Conservation (phyloP, 2,329 filamentous ascomycete species). For the Neopestalotiopsis clavispora region DNA sequence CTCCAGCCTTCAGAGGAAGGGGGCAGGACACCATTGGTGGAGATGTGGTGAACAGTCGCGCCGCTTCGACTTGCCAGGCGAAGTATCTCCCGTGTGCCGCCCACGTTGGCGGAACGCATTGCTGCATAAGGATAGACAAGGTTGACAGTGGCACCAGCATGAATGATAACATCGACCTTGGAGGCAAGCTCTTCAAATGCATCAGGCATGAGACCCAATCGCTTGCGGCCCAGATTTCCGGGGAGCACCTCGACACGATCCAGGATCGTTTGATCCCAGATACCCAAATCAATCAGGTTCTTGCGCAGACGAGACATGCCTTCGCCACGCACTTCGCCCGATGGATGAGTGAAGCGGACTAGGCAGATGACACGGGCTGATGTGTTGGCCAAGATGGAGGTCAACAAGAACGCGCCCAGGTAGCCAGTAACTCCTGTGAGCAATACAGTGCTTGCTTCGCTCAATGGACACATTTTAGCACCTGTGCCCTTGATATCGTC, state of each 20-base stretch:
- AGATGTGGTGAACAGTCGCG: constrained; percentile 78
- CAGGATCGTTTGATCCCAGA: constrained; percentile 79
- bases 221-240: constrained; percentile 72
- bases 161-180: constrained; percentile 74
- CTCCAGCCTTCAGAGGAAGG: constrained; percentile 73
- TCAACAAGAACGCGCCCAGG: constrained; percentile 75
- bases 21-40: constrained; percentile 80
- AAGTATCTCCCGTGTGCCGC: constrained; percentile 78
- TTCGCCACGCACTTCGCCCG: constrained; percentile 65
- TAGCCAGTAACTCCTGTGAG: constrained; percentile 80
- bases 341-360: constrained; percentile 73
- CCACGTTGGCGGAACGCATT: constrained; percentile 74
- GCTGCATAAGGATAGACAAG: constrained; percentile 83
- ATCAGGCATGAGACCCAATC: constrained; percentile 70
- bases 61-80: constrained; percentile 70
- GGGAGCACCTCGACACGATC: constrained; percentile 79
- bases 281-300: constrained; percentile 77
- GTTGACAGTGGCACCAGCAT: constrained; percentile 80
- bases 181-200: constrained; percentile 68
- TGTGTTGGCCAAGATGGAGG: constrained; percentile 69
- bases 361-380: constrained; percentile 74
- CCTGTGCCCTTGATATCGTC: constrained; percentile 68
- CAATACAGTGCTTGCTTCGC: constrained; percentile 70
- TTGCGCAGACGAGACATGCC: constrained; percentile 75
- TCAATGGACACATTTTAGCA: constrained; percentile 60